Evolutionary conservation across 257 asterid species (phyloP).

Genomic region (Thymus mandschuricus): DNA sequence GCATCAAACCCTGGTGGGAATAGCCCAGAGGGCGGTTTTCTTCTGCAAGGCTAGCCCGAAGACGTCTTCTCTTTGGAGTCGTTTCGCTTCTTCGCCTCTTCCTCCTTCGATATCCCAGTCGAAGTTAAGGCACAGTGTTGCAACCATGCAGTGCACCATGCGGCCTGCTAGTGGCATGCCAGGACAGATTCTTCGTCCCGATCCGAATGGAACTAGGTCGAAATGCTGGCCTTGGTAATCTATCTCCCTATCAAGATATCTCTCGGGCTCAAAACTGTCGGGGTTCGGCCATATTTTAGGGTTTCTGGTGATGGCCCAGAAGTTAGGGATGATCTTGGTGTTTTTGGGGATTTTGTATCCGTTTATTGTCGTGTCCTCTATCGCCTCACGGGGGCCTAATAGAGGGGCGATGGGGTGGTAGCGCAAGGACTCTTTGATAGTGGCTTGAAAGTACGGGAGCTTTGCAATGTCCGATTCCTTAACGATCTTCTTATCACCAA

Average conservation of each 20-base stretch:
- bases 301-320: not conserved
- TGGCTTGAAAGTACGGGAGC: slow-evolving; percentile 11
- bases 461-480: not conserved
- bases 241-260: not conserved
- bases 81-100: not conserved
- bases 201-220: slow-evolving; percentile 5
- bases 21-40: not conserved
- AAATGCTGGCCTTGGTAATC: not conserved
- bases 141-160: not conserved
- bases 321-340: not conserved
- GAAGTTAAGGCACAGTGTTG: not conserved
- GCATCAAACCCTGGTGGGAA: slow-evolving; percentile 1
- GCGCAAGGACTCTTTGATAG: not conserved
- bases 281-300: slow-evolving; percentile 14
- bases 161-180: not conserved
- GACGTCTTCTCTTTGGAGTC: not conserved
- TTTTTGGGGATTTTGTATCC: not conserved
- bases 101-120: not conserved
- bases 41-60: slow-evolving; percentile 9
- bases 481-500: not conserved
- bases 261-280: not conserved
- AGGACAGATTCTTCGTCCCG: not conserved
- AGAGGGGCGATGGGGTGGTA: not conserved
- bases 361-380: not conserved
- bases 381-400: not conserved